phyloP scores from a whole-genome alignment of 1,284 basidiomycete species.

The Trametes pubescens region DNA sequence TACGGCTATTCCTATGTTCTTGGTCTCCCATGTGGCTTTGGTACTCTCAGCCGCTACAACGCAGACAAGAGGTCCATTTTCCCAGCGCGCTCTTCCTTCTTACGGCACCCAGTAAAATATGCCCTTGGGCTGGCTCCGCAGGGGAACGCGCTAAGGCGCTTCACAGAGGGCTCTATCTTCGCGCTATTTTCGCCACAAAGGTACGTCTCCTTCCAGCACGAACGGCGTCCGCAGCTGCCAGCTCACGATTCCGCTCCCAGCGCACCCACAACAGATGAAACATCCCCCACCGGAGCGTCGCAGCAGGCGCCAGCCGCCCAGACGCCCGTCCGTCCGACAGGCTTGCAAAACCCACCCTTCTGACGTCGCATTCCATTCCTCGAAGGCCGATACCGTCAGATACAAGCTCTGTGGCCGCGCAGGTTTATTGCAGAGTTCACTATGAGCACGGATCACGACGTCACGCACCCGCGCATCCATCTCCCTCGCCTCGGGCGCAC shows the following conservation, averaged over 20 bases:
- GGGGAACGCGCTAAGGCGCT: not conserved
- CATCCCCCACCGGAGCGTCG: not conserved
- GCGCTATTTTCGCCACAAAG: slow-evolving; percentile 20
- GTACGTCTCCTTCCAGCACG: slow-evolving; percentile 5
- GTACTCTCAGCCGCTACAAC: not conserved
- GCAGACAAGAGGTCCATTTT: not conserved
- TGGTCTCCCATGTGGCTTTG: not conserved
- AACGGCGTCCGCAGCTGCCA: not conserved
- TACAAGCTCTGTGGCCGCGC: not conserved
- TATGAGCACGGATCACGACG: slow-evolving; percentile 7
- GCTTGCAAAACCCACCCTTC: not conserved
- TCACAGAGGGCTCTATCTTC: not conserved
- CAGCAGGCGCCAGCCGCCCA: not conserved
- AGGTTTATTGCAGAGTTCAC: slow-evolving; percentile 16
- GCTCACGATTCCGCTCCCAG: slow-evolving; percentile 4
- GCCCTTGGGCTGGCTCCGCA: not conserved
- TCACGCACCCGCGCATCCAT: not conserved
- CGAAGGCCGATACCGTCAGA: too few species aligned
- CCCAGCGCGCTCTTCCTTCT: not conserved
- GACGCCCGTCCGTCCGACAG: not conserved
- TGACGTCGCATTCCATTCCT: not conserved
- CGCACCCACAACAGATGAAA: not conserved
- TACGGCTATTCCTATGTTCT: not conserved
- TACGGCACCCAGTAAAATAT: slow-evolving; percentile 1
- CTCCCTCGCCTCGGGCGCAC: not conserved